Evolutionary conservation across 306 rosid species (phyloP).

Genomic region (Inga leiocalycina): DNA sequence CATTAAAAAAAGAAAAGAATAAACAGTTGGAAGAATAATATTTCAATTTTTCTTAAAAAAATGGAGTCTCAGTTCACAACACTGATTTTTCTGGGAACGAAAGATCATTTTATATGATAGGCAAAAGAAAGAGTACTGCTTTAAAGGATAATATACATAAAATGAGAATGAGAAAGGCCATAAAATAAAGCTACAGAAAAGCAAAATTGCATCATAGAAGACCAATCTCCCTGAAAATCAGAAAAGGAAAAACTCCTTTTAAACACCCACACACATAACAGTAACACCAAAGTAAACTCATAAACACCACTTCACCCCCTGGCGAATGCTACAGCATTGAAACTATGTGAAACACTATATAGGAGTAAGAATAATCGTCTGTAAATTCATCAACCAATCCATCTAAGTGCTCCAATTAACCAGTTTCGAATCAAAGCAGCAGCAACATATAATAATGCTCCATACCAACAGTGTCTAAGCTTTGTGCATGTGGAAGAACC

Average conservation of each 20-base stretch:
- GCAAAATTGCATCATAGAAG: not conserved
- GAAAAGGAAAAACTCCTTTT: not conserved
- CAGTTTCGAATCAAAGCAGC: not conserved
- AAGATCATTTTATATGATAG: no score
- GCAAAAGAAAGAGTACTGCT: not conserved
- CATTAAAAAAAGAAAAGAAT: conserved; percentile 31
- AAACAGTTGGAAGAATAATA: not conserved
- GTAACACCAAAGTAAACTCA: not conserved
- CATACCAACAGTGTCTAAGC: conserved; percentile 86
- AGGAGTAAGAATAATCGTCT: conserved; percentile 14
- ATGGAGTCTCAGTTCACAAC: conserved; percentile 18
- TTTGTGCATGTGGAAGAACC: conserved; percentile 75
- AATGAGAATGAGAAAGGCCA: not conserved
- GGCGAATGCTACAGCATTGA: not conserved
- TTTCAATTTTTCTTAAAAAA: not conserved
- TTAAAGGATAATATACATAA: not conserved
- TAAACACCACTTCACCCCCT: not conserved
- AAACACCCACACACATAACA: not conserved
- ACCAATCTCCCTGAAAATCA: not conserved
- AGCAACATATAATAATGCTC: conserved; percentile 13
- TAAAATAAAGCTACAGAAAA: not conserved
- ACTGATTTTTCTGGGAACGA: not conserved
- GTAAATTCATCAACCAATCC: not conserved
- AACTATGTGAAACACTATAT: not conserved
- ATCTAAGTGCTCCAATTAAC: conserved; percentile 9